Evolutionary conservation across 768 basidiomycete species (phyloP), one percentile per base, ranked within the genome.

Genomic region (Phanerodontia chrysosporium): DNA sequence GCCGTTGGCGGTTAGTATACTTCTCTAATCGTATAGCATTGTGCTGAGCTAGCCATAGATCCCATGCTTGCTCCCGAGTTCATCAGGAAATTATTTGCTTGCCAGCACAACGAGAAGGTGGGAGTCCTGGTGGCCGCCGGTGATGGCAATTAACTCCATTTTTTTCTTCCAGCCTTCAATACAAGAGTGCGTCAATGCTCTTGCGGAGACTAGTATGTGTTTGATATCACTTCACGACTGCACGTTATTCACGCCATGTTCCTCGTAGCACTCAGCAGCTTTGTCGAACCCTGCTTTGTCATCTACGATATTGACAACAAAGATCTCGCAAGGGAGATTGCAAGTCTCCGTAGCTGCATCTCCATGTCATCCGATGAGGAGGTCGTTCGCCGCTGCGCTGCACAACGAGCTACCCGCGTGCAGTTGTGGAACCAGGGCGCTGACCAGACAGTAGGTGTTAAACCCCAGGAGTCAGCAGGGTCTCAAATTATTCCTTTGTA

Each of bases 161-260:
- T n/a, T n/a, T n/a, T n/a, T n/a, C n/a, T n/a, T n/a, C n/a, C n/a
- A 89, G 81, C 87, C 89, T 7, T 91, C 89, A 0, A 87, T 92
- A 51, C 90, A 92, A 75, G 82, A 85, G 54, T 81, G 81, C 59
- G 83, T 91, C 44, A 78, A 81, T 2, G 76, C 78, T 3, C 79
- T 92, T 12, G 80, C 81, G 22, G 84, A 89, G 63, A 85, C 84
- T 61, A 82, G 84, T 87, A 58, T 21, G 75, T 64, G 5, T 39
- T 51, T 63, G 56, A 58, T 70, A 45, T 39, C 12, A 22, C 6
- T n/a, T 16, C 22, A 13, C 25, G 45, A 30, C 30, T 18, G 8
- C 28, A 57, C 53, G 45, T 42, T 58, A 36, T 60, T 59, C 10
- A 14, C n/a, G n/a, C n/a, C n/a, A n/a, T n/a, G n/a, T n/a, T 58